Evolutionary conservation across 1,284 basidiomycete genomes (phyloP).

Genomic region (Irpex sp.): DNA sequence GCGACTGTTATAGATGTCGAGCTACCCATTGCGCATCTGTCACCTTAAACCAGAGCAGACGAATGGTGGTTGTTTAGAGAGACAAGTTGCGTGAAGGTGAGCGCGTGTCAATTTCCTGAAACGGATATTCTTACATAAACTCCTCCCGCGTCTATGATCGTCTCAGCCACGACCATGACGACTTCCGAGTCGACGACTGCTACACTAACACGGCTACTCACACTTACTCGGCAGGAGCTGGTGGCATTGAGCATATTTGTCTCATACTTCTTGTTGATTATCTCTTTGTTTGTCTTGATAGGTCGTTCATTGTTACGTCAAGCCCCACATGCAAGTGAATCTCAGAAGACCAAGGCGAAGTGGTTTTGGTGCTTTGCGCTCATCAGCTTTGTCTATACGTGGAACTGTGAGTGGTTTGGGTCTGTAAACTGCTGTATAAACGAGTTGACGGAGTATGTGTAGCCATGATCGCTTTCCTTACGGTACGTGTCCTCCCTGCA

Average conservation of each 20-base stretch:
- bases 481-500: constrained; percentile 28
- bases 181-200: neutral
- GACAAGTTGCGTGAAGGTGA: neutral
- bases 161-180: neutral
- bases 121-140: neutral
- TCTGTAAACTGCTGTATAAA: neutral
- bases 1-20: neutral
- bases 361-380: constrained; percentile 30
- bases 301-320: neutral
- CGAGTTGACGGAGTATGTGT: neutral
- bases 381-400: constrained; percentile 46
- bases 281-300: constrained; percentile 4
- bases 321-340: neutral
- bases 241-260: constrained; percentile 8
- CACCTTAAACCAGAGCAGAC: neutral
- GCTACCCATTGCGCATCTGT: neutral
- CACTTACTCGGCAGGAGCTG: neutral
- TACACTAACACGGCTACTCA: neutral
- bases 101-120: neutral
- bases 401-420: constrained; percentile 46
- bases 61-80: neutral
- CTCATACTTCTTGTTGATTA: constrained; percentile 10
- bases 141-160: neutral
- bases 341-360: neutral
- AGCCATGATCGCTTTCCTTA: constrained; percentile 52